Base-by-base conservation (phyloP, 1,284 basidiomycete genomes). In the Ceratobasidium sp. region DNA sequence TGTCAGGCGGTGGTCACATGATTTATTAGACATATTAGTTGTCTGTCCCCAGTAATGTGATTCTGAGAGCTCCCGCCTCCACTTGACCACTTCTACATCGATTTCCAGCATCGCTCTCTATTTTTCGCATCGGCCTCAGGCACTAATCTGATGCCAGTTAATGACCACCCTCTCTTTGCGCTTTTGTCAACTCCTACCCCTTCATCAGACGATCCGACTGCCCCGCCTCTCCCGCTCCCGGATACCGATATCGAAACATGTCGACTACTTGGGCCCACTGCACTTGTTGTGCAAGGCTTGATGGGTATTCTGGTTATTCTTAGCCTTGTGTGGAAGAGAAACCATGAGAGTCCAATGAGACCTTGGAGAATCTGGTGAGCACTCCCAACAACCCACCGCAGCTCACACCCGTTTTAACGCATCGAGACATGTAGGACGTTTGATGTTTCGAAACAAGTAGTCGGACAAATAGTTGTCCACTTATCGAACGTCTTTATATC, bases 401-500 rank as follows among this genome's bases (percentile, higher is more conserved):
- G 54, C 54, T 45, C 29, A 8, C 29, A 45, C 27, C 11, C 45
- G 29, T n/a, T 44, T 56, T 31, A 51, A n/a, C 47, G 65, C 19
- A 66, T 41, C 36, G 48, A 22, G 36, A 73, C 22, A 22, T 7
- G 15, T 77, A 94, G 92, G 94, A 81, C 93, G 47, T 94, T 93
- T 81, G 96, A 97, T 79, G 93, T 97, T 2, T 91, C 90, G 8
- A 97, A 99, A 82, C 97, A 99, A 85, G 85, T 98, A 59, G 87
- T 93, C 27, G 97, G 97, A 44, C 96, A 98, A 81, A 88, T 94
- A 83, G 94, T 96, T 79, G 90, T 98, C 3, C 97, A 99, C 81
- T 89, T 88, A 3, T 85, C 92, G 59, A 99, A 99, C 82, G 88
- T 99, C 27, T 84, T 97, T 51, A 90, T 95, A 75, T 94, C 93